Percentiles rank a stretch among this genome's conserved stretches.
These are phyloP conservation scores for Collybiopsis confluens DNA, from an alignment of 768 basidiomycete species.

Conservation along the genomic window DNA sequence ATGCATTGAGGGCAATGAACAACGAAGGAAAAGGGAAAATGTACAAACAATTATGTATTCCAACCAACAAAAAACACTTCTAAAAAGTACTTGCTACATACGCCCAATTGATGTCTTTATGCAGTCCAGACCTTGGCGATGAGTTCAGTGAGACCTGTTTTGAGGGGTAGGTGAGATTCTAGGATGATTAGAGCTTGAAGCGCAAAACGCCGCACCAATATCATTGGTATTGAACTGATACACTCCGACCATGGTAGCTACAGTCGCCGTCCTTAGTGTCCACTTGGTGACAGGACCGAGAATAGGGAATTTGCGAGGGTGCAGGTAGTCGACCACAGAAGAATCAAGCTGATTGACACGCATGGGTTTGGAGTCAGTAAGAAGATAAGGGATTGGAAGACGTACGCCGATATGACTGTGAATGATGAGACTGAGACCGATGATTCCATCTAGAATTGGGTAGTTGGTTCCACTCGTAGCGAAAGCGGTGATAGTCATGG, in stretches of 20 bases:
- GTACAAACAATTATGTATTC: no score
- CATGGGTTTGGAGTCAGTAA: no score
- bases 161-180: neutral
- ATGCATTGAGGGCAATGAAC: no score
- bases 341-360: conserved; percentile 80
- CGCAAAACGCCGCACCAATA: conserved; percentile 61
- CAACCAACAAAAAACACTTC: no score
- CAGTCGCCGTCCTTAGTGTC: conserved; percentile 72
- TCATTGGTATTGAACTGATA: conserved; percentile 99
- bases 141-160: conserved; percentile 15
- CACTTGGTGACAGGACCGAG: conserved; percentile 69
- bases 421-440: conserved; percentile 83
- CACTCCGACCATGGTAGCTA: conserved; percentile 80
- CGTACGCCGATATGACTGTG: conserved; percentile 94
- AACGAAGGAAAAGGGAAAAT: no score
- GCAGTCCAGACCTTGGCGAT: conserved; percentile 70
- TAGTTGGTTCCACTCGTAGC: conserved; percentile 71
- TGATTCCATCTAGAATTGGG: conserved; percentile 85
- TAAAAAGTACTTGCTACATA: no score
- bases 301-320: conserved; percentile 89
- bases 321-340: conserved; percentile 83
- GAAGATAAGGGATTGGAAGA: conserved; percentile 14
- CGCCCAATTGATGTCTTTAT: conserved; percentile 23
- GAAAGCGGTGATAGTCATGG: conserved; percentile 83
- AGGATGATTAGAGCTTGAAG: neutral